phyloP scores from a whole-genome alignment of 2,329 filamentous ascomycete species.

The Ophiostoma quercus region DNA sequence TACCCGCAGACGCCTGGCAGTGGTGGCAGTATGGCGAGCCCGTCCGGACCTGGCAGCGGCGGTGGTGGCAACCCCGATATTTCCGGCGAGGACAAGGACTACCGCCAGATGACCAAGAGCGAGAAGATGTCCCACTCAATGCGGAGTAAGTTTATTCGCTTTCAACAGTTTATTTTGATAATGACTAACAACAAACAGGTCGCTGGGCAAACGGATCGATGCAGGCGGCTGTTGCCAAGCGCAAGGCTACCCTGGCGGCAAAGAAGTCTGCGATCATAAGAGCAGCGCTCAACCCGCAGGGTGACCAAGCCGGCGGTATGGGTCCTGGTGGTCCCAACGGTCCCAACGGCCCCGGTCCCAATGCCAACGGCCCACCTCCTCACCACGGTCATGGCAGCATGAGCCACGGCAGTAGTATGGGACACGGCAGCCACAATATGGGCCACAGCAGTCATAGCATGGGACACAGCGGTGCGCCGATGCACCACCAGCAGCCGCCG shows the following conservation, averaged over 20 bases:
- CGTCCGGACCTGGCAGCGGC: background rate
- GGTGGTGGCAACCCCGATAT: background rate
- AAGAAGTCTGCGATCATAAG: slow-evolving; percentile 41
- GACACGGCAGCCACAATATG: background rate
- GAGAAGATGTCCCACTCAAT: slow-evolving; percentile 63
- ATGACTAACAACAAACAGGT: slow-evolving; percentile 35
- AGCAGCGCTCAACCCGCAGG: slow-evolving; percentile 27
- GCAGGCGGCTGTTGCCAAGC: slow-evolving; percentile 55
- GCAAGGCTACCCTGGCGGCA: slow-evolving; percentile 54
- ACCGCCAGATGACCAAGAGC: slow-evolving; percentile 58
- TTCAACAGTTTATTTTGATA: background rate
- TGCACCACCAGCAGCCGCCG: slow-evolving; percentile 6
- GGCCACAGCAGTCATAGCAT: background rate
- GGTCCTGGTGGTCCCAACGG: background rate
- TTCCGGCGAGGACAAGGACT: slow-evolving; percentile 45
- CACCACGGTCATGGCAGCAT: slow-evolving; percentile 2
- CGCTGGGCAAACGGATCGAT: slow-evolving; percentile 59
- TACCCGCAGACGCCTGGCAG: slow-evolving; percentile 2
- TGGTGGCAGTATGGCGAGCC: slow-evolving; percentile 10
- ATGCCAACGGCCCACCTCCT: background rate
- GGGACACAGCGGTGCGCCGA: background rate
- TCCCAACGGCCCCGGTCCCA: background rate
- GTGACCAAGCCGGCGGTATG: background rate
- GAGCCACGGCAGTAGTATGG: background rate
- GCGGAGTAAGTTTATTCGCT: slow-evolving; percentile 48